Conservation (phyloP, 2,329 filamentous ascomycete species). For the Stachybotrys elegans region DNA sequence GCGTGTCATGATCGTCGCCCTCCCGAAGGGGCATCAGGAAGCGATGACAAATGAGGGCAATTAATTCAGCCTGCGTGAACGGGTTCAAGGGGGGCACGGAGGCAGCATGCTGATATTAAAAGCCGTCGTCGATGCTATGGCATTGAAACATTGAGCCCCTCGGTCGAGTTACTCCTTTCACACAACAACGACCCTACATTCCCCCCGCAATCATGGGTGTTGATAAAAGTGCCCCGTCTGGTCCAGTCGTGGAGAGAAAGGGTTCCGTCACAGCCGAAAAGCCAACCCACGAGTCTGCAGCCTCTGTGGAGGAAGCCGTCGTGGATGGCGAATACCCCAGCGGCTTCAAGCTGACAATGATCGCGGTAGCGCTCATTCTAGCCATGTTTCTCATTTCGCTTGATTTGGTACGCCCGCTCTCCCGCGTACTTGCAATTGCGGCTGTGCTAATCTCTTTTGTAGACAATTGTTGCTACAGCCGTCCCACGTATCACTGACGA, state of each 20-base stretch:
- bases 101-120: too few relatives aligned
- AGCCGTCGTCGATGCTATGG: too few relatives aligned
- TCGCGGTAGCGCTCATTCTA: neutral
- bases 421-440: too few relatives aligned
- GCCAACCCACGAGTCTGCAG: neutral
- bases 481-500: constrained; percentile 36
- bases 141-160: too few relatives aligned
- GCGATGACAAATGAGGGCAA: too few relatives aligned
- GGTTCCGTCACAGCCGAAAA: neutral
- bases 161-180: too few relatives aligned
- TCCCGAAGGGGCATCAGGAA: too few relatives aligned
- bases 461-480: constrained; percentile 38
- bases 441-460: neutral
- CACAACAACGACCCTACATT: too few relatives aligned
- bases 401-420: neutral
- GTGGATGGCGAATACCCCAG: neutral
- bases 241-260: neutral
- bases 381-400: neutral
- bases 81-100: too few relatives aligned
- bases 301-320: neutral
- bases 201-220: neutral
- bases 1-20: too few relatives aligned
- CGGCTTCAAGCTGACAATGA: neutral
- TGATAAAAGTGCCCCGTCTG: neutral
- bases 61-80: too few relatives aligned